phyloP scores from a whole-genome alignment of 2,329 filamentous ascomycete species.

The Fusarium sp. region DNA sequence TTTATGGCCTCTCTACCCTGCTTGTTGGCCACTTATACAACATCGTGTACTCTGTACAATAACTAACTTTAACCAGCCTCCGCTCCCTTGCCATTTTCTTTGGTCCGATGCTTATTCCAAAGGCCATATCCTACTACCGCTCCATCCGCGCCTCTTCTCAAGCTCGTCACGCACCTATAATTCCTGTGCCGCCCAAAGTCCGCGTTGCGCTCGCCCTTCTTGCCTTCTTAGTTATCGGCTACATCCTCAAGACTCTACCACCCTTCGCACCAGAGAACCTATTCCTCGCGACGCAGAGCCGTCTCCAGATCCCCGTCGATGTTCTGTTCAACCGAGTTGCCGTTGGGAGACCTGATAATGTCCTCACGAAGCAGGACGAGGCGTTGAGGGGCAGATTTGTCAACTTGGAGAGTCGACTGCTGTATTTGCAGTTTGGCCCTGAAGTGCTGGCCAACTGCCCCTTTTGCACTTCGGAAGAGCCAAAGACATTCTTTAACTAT shows the following conservation, averaged over 20 bases:
- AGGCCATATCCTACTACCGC: slow-evolving; percentile 73
- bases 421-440: slow-evolving; percentile 88
- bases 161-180: slow-evolving; percentile 60
- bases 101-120: slow-evolving; percentile 77
- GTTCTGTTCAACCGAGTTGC: slow-evolving; percentile 83
- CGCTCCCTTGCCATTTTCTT: slow-evolving; percentile 70
- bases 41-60: neutral
- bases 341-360: slow-evolving; percentile 59
- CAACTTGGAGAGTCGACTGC: slow-evolving; percentile 76
- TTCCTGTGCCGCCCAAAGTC: slow-evolving; percentile 64
- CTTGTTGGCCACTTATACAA: slow-evolving; percentile 7
- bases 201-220: slow-evolving; percentile 71
- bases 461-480: slow-evolving; percentile 82
- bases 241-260: slow-evolving; percentile 72
- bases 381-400: slow-evolving; percentile 75
- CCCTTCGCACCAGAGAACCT: slow-evolving; percentile 81
- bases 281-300: slow-evolving; percentile 80
- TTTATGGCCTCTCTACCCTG: neutral
- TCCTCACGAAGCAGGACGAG: slow-evolving; percentile 69
- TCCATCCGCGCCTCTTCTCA: slow-evolving; percentile 58
- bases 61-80: slow-evolving; percentile 53
- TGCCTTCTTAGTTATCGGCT: slow-evolving; percentile 56
- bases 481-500: slow-evolving; percentile 81
- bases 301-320: slow-evolving; percentile 85
- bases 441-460: slow-evolving; percentile 77